These are phyloP conservation scores for Tetrahymena thermophila DNA, from an alignment of 73 alveolate genomes.

Conservation along the genomic window DNA sequence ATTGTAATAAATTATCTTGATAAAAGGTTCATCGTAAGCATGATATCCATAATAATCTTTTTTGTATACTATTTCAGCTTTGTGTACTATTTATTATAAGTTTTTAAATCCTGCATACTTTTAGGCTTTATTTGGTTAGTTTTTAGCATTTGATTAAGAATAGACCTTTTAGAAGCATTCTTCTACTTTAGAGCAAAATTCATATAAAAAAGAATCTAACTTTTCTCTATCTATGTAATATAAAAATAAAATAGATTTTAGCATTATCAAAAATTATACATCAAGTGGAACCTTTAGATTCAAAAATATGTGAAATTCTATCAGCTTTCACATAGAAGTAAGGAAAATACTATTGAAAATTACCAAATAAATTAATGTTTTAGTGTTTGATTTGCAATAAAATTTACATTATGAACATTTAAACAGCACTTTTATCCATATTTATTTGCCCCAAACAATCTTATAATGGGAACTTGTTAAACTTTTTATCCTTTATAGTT, in stretches of 20 bases:
- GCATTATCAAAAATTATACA: neutral
- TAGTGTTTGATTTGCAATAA: neutral
- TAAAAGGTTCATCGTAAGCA: conserved; percentile 3
- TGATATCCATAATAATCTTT: conserved; percentile 35
- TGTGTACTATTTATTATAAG: conserved; percentile 1
- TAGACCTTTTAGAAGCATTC: conserved; percentile 7
- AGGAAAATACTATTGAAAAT: conserved; percentile 1
- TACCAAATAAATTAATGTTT: neutral
- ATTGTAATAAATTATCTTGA: conserved; percentile 7
- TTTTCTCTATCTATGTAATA: neutral
- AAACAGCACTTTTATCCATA: conserved; percentile 5
- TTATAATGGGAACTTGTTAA: conserved; percentile 19
- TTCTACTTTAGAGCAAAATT: neutral
- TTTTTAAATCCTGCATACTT: neutral
- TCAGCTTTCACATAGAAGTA: conserved; percentile 32
- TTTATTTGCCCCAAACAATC: conserved; percentile 20
- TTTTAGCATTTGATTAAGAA: neutral
- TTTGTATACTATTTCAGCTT: conserved; percentile 21
- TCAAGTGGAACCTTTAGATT: neutral
- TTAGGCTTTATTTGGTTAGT: neutral
- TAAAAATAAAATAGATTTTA: neutral
- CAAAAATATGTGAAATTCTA: conserved; percentile 7
- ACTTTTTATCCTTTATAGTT: neutral
- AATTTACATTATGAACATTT: conserved; percentile 15
- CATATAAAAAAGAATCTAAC: neutral